Conservation (phyloP, 129 eudicot genomes). For the Smallanthus sonchifolius region DNA sequence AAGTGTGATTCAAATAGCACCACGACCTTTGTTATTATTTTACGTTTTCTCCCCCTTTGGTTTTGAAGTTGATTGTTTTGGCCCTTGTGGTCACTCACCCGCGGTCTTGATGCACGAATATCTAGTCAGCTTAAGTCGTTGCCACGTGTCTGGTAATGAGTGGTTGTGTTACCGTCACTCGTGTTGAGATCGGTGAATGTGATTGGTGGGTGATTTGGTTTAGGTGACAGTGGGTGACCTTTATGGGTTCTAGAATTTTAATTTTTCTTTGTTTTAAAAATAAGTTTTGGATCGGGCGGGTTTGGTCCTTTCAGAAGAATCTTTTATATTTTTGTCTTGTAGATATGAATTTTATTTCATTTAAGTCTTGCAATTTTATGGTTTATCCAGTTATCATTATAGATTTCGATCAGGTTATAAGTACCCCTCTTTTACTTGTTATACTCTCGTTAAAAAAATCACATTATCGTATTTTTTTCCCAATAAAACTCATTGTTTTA, state of each 20-base stretch:
- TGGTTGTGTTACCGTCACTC: conserved; percentile 29
- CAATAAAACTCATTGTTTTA: too few relatives aligned
- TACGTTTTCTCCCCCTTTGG: background rate
- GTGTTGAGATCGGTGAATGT: conserved; percentile 25
- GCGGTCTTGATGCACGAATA: background rate
- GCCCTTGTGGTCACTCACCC: conserved; percentile 3
- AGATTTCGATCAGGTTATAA: too few relatives aligned
- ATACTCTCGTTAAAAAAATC: too few relatives aligned
- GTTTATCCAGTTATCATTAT: too few relatives aligned
- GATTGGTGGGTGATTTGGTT: conserved; percentile 8
- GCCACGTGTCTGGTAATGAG: conserved; percentile 8
- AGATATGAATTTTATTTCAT: background rate
- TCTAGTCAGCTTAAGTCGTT: conserved; percentile 11
- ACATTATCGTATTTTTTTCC: too few relatives aligned
- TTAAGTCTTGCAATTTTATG: background rate
- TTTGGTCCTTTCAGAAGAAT: conserved; percentile 18
- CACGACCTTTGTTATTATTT: conserved; percentile 18
- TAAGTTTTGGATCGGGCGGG: background rate
- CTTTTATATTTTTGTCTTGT: background rate
- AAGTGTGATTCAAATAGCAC: conserved; percentile 54
- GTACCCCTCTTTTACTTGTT: too few relatives aligned
- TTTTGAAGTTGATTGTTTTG: background rate
- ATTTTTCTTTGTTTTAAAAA: background rate
- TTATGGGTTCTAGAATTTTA: background rate
- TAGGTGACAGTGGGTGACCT: conserved; percentile 12